Percentiles rank a stretch among this genome's conserved stretches.
These are phyloP conservation scores for Myriosclerotinia curreyana DNA, from an alignment of 2,329 filamentous ascomycete genomes.

Conservation along the genomic window DNA sequence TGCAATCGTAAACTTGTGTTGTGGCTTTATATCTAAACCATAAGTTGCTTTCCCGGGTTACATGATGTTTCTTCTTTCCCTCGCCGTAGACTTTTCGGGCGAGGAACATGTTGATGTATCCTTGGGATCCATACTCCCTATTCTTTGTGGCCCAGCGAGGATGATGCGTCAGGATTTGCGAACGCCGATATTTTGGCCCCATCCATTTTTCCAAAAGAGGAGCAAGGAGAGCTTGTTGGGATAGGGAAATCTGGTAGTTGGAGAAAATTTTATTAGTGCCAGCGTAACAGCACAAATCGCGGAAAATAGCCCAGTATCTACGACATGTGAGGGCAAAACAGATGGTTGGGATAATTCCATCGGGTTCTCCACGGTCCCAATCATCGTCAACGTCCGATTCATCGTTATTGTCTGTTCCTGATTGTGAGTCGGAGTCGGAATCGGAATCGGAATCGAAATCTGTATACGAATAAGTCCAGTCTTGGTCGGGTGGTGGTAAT, in stretches of 20 bases:
- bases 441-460: not conserved
- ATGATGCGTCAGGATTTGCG: not conserved
- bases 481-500: not conserved
- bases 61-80: not conserved
- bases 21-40: too few relatives aligned
- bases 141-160: not conserved
- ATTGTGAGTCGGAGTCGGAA: not conserved
- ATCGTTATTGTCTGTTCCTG: not conserved
- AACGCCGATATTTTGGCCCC: not conserved
- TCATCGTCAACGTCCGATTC: not conserved
- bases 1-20: not conserved
- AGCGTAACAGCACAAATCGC: not conserved
- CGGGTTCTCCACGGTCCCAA: too few relatives aligned
- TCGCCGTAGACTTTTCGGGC: not conserved
- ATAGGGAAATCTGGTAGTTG: not conserved
- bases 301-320: not conserved
- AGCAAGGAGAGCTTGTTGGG: not conserved
- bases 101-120: not conserved
- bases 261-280: not conserved
- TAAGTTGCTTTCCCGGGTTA: too few relatives aligned
- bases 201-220: not conserved
- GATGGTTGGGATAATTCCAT: not conserved
- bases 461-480: not conserved
- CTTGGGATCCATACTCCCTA: rapidly evolving
- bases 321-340: not conserved